phyloP scores from a whole-genome alignment of 2,329 filamentous ascomycete genomes.

The Botrytis pseudocinerea region DNA sequence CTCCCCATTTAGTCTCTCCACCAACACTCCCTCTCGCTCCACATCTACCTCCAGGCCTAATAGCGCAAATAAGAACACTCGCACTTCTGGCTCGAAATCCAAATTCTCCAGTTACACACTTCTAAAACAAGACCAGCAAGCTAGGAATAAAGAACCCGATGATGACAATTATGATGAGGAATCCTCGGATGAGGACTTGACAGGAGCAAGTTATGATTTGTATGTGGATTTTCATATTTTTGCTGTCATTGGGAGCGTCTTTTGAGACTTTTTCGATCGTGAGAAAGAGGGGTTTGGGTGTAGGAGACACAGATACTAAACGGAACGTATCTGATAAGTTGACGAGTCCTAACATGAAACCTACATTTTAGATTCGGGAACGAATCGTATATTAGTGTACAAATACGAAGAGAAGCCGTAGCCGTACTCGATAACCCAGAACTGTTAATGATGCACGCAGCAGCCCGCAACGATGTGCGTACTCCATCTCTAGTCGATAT shows the following conservation, averaged over 20 bases:
- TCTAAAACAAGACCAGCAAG: slow-evolving; percentile 58
- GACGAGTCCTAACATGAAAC: not conserved
- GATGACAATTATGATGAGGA: slow-evolving; percentile 38
- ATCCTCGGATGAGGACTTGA: slow-evolving; percentile 24
- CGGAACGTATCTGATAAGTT: not conserved
- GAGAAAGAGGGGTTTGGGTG: not conserved
- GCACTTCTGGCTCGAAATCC: not conserved
- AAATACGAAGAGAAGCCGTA: slow-evolving; percentile 50
- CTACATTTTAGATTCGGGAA: slow-evolving; percentile 31
- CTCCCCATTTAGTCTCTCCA: not conserved
- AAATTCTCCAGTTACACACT: slow-evolving; percentile 44
- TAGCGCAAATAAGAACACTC: slow-evolving; percentile 1
- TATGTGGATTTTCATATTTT: slow-evolving; percentile 23
- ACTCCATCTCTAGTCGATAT: not conserved
- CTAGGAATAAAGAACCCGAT: slow-evolving; percentile 59
- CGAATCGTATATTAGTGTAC: slow-evolving; percentile 32
- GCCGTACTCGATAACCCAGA: slow-evolving; percentile 58
- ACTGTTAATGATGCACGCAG: slow-evolving; percentile 59
- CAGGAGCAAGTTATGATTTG: slow-evolving; percentile 29
- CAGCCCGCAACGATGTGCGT: slow-evolving; percentile 55
- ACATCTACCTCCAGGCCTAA: slow-evolving; percentile 21
- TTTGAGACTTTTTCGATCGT: not conserved
- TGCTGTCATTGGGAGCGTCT: not conserved
- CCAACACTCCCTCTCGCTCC: not conserved
- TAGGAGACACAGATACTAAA: not conserved